These are phyloP conservation scores for Cyberlindnera americana DNA, from an alignment of 805 yeast species.

Conservation along the genomic window DNA sequence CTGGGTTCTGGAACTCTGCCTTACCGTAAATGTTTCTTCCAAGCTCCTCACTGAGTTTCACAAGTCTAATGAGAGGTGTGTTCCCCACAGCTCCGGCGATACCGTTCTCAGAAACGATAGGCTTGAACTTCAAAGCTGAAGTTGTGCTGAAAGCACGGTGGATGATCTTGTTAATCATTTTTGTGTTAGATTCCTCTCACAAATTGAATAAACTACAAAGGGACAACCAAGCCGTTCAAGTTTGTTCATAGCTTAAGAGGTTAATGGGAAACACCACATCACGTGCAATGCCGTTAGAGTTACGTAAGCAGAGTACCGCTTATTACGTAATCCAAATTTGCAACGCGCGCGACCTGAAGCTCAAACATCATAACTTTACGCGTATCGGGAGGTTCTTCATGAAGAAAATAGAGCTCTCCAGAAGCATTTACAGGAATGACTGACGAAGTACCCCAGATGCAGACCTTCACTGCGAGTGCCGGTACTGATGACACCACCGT, in stretches of 20 bases:
- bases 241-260: no score
- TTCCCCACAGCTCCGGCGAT: conserved; percentile 87
- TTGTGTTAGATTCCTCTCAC: no score
- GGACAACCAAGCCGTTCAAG: no score
- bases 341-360: background rate
- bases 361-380: background rate
- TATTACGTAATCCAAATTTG: no score
- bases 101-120: conserved; percentile 64
- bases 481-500: conserved; percentile 13
- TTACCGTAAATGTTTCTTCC: conserved; percentile 82
- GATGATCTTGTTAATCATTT: conserved; percentile 12
- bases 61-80: conserved; percentile 74
- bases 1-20: conserved; percentile 92
- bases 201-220: no score
- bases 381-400: no score
- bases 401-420: no score
- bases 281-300: conserved; percentile 3
- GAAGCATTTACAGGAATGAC: conserved; percentile 4
- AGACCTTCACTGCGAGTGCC: conserved; percentile 17
- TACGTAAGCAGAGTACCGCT: background rate
- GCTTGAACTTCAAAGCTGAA: conserved; percentile 29
- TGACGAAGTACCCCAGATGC: conserved; percentile 21
- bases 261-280: conserved; percentile 1
- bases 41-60: conserved; percentile 49
- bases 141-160: conserved; percentile 13